Conservation (phyloP, 1,284 basidiomycete genomes). For the Flammula alnicola region DNA sequence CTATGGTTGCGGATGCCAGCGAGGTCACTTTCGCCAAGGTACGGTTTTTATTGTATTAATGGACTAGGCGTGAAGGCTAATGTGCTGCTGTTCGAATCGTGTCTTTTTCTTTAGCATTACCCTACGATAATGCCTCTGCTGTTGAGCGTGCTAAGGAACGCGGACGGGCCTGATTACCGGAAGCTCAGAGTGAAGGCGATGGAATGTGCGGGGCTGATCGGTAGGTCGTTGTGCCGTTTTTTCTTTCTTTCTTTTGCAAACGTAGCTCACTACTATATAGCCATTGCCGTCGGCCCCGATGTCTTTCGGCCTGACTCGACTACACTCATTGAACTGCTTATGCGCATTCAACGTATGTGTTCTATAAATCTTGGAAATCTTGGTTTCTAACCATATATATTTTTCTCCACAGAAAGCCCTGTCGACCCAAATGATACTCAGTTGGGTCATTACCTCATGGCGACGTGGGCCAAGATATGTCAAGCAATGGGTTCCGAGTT, state of each 20-base stretch:
- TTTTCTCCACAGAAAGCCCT: conserved; percentile 54
- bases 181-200: conserved; percentile 80
- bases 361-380: background rate
- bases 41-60: background rate
- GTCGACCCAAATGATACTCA: conserved; percentile 68
- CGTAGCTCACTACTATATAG: conserved; percentile 42
- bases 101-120: conserved; percentile 57
- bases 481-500: conserved; percentile 82
- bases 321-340: conserved; percentile 72
- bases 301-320: conserved; percentile 76
- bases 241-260: no score
- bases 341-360: conserved; percentile 75
- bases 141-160: conserved; percentile 71
- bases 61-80: background rate
- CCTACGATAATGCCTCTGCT: conserved; percentile 77
- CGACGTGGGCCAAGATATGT: conserved; percentile 85
- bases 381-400: background rate
- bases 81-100: background rate
- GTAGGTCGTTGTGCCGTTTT: conserved; percentile 40
- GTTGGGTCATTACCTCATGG: conserved; percentile 69
- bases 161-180: conserved; percentile 65
- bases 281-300: conserved; percentile 81
- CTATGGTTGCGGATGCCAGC: conserved; percentile 85
- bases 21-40: conserved; percentile 74
- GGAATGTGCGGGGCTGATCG: conserved; percentile 85